A percentile compares a stretch with the other conserved stretches of the same genome.
phyloP scores from a whole-genome alignment of 2,329 filamentous ascomycete genomes.

The Drechslerella coelobrocha region DNA sequence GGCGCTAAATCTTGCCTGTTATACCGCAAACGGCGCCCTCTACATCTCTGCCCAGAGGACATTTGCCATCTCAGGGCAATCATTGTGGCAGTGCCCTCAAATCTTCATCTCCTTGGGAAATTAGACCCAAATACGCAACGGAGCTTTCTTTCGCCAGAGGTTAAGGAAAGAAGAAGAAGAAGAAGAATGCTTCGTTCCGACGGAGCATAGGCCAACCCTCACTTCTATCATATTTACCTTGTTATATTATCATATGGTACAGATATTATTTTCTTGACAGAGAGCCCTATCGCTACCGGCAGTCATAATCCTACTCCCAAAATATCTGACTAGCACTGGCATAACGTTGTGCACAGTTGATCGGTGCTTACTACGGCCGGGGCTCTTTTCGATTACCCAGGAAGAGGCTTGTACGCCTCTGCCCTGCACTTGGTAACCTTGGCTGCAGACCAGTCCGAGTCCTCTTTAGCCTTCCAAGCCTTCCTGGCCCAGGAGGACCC shows the following conservation, averaged over 20 bases:
- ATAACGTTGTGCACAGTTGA: slow-evolving; percentile 20
- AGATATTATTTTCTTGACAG: neutral
- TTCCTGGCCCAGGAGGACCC: slow-evolving; percentile 38
- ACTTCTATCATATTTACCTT: no score
- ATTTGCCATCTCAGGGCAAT: slow-evolving; percentile 15
- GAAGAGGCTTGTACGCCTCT: slow-evolving; percentile 48
- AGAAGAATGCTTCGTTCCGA: neutral
- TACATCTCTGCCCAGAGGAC: neutral
- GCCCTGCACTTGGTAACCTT: slow-evolving; percentile 47
- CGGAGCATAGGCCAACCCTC: neutral
- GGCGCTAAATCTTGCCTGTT: slow-evolving; percentile 46
- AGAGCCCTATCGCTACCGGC: slow-evolving; percentile 3
- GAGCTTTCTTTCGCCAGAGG: neutral
- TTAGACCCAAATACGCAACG: slow-evolving; percentile 27
- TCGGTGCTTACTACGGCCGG: slow-evolving; percentile 17
- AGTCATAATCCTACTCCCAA: slow-evolving; percentile 26
- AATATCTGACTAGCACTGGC: slow-evolving; percentile 25
- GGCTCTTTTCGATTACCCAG: slow-evolving; percentile 32
- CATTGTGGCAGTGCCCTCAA: slow-evolving; percentile 43
- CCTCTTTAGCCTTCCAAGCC: slow-evolving; percentile 42
- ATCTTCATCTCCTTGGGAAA: slow-evolving; percentile 1
- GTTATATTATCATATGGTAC: no score
- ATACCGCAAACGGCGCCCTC: slow-evolving; percentile 32
- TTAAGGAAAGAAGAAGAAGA: neutral
- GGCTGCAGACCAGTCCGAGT: slow-evolving; percentile 50